phyloP scores from a whole-genome alignment of 192 early-diverging fungal species.

The Mortierella hygrophila region DNA sequence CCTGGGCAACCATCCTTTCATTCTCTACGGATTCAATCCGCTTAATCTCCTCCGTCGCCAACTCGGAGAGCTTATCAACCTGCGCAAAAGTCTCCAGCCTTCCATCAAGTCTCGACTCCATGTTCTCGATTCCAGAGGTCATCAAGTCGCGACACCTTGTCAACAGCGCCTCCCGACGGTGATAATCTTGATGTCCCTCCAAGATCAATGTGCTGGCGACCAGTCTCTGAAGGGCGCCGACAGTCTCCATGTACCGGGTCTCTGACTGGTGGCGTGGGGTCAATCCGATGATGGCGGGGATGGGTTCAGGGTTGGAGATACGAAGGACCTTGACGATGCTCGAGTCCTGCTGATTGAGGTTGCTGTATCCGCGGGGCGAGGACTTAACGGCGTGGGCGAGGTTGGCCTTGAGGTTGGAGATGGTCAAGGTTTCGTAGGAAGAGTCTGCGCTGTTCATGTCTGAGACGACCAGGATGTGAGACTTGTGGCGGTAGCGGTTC shows the following conservation, averaged over 20 bases:
- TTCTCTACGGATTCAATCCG: slow-evolving; percentile 32
- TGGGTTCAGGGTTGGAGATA: slow-evolving; percentile 47
- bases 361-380: slow-evolving; percentile 36
- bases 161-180: slow-evolving; percentile 31
- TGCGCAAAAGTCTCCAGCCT: slow-evolving; percentile 40
- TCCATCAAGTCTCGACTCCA: slow-evolving; percentile 31
- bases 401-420: slow-evolving; percentile 43
- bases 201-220: slow-evolving; percentile 27
- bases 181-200: slow-evolving; percentile 25
- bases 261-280: slow-evolving; percentile 20
- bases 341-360: slow-evolving; percentile 10
- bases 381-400: slow-evolving; percentile 35
- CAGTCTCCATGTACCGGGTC: slow-evolving; percentile 21
- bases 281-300: slow-evolving; percentile 31
- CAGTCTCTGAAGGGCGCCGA: slow-evolving; percentile 37
- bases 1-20: slow-evolving; percentile 32
- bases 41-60: slow-evolving; percentile 44
- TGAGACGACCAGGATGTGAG: slow-evolving; percentile 42
- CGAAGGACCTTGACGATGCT: slow-evolving; percentile 38
- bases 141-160: slow-evolving; percentile 42
- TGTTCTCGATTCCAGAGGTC: slow-evolving; percentile 37
- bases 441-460: slow-evolving; percentile 27
- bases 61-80: slow-evolving; percentile 42
- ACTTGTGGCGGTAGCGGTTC: slow-evolving; percentile 51
- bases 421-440: slow-evolving; percentile 28